Evolutionary conservation across 2,329 filamentous ascomycete species (phyloP).

Genomic region (Exophiala phaeomuriformis): DNA sequence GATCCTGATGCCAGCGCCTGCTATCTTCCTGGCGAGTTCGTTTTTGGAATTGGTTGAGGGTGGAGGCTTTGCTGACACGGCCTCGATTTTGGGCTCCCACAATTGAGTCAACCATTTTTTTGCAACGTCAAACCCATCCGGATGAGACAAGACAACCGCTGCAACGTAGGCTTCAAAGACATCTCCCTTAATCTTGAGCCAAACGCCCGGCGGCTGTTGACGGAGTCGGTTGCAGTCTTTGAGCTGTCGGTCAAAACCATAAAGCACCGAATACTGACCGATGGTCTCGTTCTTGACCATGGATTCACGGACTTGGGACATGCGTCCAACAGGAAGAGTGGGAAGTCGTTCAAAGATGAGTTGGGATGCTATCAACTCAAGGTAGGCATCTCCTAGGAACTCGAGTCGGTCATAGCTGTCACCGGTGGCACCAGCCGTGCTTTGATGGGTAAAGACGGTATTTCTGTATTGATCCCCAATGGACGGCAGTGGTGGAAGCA

Average conservation of each 20-base stretch:
- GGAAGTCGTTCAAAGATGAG: conserved; percentile 69
- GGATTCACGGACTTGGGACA: conserved; percentile 67
- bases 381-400: conserved; percentile 79
- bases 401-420: conserved; percentile 73
- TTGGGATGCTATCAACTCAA: conserved; percentile 67
- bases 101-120: conserved; percentile 66
- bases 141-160: conserved; percentile 63
- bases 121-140: conserved; percentile 50
- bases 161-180: conserved; percentile 88
- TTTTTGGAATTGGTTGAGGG: conserved; percentile 46
- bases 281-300: conserved; percentile 77
- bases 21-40: conserved; percentile 46
- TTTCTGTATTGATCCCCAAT: conserved; percentile 16
- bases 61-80: conserved; percentile 25
- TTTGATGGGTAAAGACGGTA: conserved; percentile 24
- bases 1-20: conserved; percentile 52
- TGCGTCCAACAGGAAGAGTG: conserved; percentile 57
- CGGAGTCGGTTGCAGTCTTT: conserved; percentile 43
- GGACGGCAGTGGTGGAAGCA: conserved; percentile 21
- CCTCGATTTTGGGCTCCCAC: conserved; percentile 60
- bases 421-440: conserved; percentile 1
- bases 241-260: conserved; percentile 61
- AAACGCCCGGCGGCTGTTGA: conserved; percentile 40
- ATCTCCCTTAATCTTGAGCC: conserved; percentile 67
- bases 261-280: conserved; percentile 59